Conservation (phyloP, 2,329 filamentous ascomycete species). For the Macroventuria anomochaeta region DNA sequence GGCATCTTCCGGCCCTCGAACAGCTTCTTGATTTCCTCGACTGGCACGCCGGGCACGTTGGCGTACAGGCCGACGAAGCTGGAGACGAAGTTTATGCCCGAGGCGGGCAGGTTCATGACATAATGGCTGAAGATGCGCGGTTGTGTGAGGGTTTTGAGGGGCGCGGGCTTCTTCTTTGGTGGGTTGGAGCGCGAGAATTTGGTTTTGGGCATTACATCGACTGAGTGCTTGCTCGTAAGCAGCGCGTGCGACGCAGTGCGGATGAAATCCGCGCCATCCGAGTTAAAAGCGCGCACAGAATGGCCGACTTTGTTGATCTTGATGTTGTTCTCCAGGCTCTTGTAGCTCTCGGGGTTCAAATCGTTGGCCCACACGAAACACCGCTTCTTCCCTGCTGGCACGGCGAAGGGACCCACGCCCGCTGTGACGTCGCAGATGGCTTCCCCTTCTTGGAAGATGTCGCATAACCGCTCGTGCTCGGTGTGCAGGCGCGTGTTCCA, state of each 20-base stretch:
- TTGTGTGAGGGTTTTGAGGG: constrained; percentile 55
- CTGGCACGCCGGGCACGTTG: constrained; percentile 52
- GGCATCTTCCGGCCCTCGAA: constrained; percentile 67
- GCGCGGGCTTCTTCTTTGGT: constrained; percentile 29
- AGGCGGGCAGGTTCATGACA: constrained; percentile 96
- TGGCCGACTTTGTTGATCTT: constrained; percentile 75
- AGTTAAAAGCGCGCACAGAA: constrained; percentile 80
- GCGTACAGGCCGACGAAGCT: constrained; percentile 80
- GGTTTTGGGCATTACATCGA: constrained; percentile 48
- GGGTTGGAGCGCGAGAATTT: constrained; percentile 37
- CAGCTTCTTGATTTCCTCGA: constrained; percentile 36
- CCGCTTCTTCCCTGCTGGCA: constrained; percentile 86
- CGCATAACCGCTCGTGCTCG: constrained; percentile 83
- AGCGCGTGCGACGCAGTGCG: constrained; percentile 67
- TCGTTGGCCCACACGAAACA: constrained; percentile 98
- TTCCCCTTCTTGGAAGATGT: constrained; percentile 79
- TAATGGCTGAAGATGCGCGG: constrained; percentile 88
- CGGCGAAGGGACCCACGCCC: constrained; percentile 91
- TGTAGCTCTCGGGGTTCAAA: constrained; percentile 88
- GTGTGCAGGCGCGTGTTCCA: constrained; percentile 94
- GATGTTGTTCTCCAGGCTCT: constrained; percentile 73
- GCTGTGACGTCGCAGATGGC: constrained; percentile 97
- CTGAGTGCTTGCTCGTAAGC: constrained; percentile 60
- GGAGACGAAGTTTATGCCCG: constrained; percentile 82
- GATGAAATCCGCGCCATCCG: constrained; percentile 84